Base-by-base conservation (phyloP, 2,329 filamentous ascomycete genomes). In the Fusarium oxysporum region DNA sequence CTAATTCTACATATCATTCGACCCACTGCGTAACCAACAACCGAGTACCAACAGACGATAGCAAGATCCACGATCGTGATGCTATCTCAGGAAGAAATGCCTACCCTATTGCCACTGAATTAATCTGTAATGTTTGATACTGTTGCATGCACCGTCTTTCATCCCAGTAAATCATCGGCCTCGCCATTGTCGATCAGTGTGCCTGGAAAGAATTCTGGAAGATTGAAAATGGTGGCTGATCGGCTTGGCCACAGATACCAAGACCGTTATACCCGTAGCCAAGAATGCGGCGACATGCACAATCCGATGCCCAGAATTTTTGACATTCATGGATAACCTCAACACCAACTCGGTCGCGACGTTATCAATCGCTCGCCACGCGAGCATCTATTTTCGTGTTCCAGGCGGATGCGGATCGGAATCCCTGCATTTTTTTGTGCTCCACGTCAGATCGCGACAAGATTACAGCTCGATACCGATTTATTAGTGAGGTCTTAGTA, bases 331-430 rank as follows among this genome's bases (percentile, higher is more conserved):
- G 13, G 19, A 38, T 28, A 2, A 53, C 33, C 6, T 53, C 33
- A n/a, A 7, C 10, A 40, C 19, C 23, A 28, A 40, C 13, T 57
- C 17, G 6, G 5, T 21, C 28, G 21, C 7, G 2, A 38, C 33
- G 45, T 45, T 66, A 66, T 67, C 64, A 53, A 38, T n/a, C 37
- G 12, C 51, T 63, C 19, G 66, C 66, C 66, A 69, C 65, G 57
- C 33, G 50, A 47, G 8, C 4, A 1, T 23, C 38, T 35, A 56
- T 41, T 32, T 45, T 61, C 25, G 41, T 43, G 50, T 67, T 32
- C 16, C 19, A 10, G 23, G 23, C 11, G 40, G 62, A 60, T 60
- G 50, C 23, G 51, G 35, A 68, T 62, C 13, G 8, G 11, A 3
- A 69, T 57, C 66, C 65, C 21, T 69, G 66, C 10, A 13, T 3